phyloP scores from a whole-genome alignment of 129 eudicot species.

The carrot (Daucus carota) region DNA sequence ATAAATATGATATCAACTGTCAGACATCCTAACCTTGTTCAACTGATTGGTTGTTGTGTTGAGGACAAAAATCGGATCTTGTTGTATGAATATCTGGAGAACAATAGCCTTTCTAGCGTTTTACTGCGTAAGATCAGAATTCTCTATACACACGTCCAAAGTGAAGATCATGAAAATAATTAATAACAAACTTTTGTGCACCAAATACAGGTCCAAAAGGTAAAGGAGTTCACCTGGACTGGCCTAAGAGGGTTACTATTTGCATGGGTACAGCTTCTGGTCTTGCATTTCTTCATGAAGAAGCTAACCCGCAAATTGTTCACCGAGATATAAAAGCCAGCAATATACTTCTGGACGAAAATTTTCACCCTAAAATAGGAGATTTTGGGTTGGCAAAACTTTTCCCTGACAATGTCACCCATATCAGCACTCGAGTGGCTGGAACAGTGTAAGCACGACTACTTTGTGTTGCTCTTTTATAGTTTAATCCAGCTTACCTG shows the following conservation, averaged over 20 bases:
- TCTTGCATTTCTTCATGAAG: constrained; percentile 79
- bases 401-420: constrained; percentile 77
- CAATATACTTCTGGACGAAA: constrained; percentile 71
- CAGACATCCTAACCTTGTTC: constrained; percentile 63
- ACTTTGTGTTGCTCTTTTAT: neutral
- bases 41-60: constrained; percentile 63
- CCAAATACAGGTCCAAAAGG: constrained; percentile 42
- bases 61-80: constrained; percentile 48
- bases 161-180: neutral
- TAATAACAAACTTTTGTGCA: neutral
- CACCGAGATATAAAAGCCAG: constrained; percentile 88
- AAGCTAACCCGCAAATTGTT: constrained; percentile 54
- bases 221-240: constrained; percentile 37
- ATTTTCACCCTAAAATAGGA: constrained; percentile 66
- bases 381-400: constrained; percentile 77
- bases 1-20: constrained; percentile 45
- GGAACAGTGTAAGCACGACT: constrained; percentile 66
- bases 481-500: neutral
- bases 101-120: constrained; percentile 54
- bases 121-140: constrained; percentile 34
- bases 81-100: constrained; percentile 58
- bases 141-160: neutral
- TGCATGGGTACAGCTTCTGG: constrained; percentile 73
- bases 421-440: constrained; percentile 63
- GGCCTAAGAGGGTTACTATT: constrained; percentile 69